Evolutionary conservation across 768 basidiomycete genomes (phyloP).

Genomic region (Naganishia kalamii): DNA sequence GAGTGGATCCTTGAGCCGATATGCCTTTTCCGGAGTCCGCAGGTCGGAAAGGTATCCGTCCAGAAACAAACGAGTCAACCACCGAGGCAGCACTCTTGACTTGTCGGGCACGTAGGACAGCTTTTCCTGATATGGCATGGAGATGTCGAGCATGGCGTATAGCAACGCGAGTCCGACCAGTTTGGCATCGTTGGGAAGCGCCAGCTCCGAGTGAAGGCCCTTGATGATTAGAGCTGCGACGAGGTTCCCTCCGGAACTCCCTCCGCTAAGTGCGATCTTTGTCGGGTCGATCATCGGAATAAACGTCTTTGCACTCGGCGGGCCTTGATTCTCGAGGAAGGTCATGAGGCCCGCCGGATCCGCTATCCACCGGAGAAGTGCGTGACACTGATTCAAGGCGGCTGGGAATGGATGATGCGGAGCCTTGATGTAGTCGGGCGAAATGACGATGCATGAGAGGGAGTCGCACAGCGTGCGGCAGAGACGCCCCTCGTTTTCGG

Average conservation of each 20-base stretch:
- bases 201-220: not conserved
- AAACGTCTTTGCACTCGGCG: constrained; percentile 16
- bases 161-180: constrained; percentile 15
- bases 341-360: constrained; percentile 6
- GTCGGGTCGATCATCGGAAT: constrained; percentile 17
- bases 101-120: constrained; percentile 17
- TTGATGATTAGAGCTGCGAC: constrained; percentile 16
- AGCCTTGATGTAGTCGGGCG: constrained; percentile 24
- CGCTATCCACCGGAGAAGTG: constrained; percentile 21
- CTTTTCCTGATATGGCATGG: constrained; percentile 20
- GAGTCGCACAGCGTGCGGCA: constrained; percentile 23
- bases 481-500: constrained; percentile 22
- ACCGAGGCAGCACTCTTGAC: constrained; percentile 18
- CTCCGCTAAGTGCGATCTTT: constrained; percentile 20
- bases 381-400: constrained; percentile 20
- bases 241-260: constrained; percentile 22
- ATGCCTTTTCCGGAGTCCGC: constrained; percentile 10
- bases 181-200: constrained; percentile 6
- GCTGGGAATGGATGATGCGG: constrained; percentile 21
- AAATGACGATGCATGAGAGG: constrained; percentile 17
- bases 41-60: constrained; percentile 22
- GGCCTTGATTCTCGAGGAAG: constrained; percentile 10
- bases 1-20: constrained; percentile 11
- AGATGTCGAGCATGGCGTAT: constrained; percentile 24
- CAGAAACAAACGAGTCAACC: constrained; percentile 21